Evolutionary conservation across 2,329 filamentous ascomycete genomes (phyloP), one percentile per base, ranked within the genome.

Genomic region (Cladobotryum protrusum): DNA sequence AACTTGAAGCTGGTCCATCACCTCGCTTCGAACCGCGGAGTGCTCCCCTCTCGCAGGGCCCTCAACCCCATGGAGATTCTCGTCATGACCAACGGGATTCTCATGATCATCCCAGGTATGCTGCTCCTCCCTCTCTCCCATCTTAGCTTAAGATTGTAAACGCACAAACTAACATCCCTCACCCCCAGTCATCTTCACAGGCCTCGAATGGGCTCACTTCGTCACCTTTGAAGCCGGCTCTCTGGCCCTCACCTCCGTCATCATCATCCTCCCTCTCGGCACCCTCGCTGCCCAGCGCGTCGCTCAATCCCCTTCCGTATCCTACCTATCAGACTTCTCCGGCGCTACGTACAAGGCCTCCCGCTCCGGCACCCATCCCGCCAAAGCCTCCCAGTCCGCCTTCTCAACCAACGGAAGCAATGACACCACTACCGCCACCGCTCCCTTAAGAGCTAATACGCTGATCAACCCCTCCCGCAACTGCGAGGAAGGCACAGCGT

Each of bases 51-150:
- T 1, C 62, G 68, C 3, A 65, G 65, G 44, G 63, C 68, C 0
- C 58, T 81, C 36, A 74, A 64, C 0, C 70, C 76, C 5, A 75
- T 81, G 68, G 78, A 82, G 56, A 70, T 78, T 7, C 66, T 81
- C 19, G 69, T 79, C 45, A 74, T 79, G 57, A 76, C 76, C 44
- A 81, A 81, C 35, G 77, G 76, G 11, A 55, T 79, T 1, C 64
- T 82, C 48, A 81, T 81, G 78, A 56, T 79, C 14, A 61, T 79
- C 9, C 78, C 77, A n/a, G 73, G 77, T 79, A 62, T 43, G 68
- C 62, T 14, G 24, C 17, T 18, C 39, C 11, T 36, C 35, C n/a
- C 13, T 3, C 4, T 13, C 12, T 12, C 17, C 24, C 19, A n/a
- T 14, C 29, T 24, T 12, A 7, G 14, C 14, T 29, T 29, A 7